phyloP scores from a whole-genome alignment of 2,329 filamentous ascomycete genomes.

The Trichophyton rubrum region DNA sequence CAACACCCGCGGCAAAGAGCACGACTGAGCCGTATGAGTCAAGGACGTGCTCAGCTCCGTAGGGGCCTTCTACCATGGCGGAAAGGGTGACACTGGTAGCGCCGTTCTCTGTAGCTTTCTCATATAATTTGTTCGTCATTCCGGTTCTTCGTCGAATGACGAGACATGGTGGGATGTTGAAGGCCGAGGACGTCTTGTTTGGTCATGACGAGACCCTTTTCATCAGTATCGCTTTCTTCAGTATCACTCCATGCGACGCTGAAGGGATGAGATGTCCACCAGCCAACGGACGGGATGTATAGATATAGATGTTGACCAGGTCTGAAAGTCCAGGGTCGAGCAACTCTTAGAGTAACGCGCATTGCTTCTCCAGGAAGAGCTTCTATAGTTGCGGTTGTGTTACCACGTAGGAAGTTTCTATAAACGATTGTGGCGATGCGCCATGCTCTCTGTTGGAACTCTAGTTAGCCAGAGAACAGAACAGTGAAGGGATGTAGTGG shows the following conservation, averaged over 20 bases:
- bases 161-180: slow-evolving; percentile 54
- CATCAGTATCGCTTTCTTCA: slow-evolving; percentile 32
- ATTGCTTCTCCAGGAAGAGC: slow-evolving; percentile 57
- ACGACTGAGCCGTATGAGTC: slow-evolving; percentile 87
- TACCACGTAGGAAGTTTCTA: slow-evolving; percentile 47
- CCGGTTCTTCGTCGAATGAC: slow-evolving; percentile 79
- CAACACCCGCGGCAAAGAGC: slow-evolving; percentile 82
- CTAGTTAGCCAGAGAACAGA: slow-evolving; percentile 8
- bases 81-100: slow-evolving; percentile 47
- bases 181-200: slow-evolving; percentile 40
- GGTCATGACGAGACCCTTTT: slow-evolving; percentile 34
- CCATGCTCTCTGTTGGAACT: slow-evolving; percentile 36
- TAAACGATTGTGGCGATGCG: slow-evolving; percentile 53
- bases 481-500: not conserved
- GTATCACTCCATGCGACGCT: slow-evolving; percentile 64
- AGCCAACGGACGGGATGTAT: slow-evolving; percentile 52
- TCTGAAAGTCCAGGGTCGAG: slow-evolving; percentile 51
- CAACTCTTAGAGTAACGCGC: slow-evolving; percentile 57
- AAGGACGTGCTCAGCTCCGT: slow-evolving; percentile 69
- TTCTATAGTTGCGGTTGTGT: slow-evolving; percentile 54
- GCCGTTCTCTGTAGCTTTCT: slow-evolving; percentile 48
- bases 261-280: slow-evolving; percentile 67
- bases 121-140: slow-evolving; percentile 70
- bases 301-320: slow-evolving; percentile 66
- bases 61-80: slow-evolving; percentile 80